A percentile compares a stretch with the other conserved stretches of the same genome.
Evolutionary conservation across 2,329 filamentous ascomycete species (phyloP).

Genomic region (Aplosporella prunicola): DNA sequence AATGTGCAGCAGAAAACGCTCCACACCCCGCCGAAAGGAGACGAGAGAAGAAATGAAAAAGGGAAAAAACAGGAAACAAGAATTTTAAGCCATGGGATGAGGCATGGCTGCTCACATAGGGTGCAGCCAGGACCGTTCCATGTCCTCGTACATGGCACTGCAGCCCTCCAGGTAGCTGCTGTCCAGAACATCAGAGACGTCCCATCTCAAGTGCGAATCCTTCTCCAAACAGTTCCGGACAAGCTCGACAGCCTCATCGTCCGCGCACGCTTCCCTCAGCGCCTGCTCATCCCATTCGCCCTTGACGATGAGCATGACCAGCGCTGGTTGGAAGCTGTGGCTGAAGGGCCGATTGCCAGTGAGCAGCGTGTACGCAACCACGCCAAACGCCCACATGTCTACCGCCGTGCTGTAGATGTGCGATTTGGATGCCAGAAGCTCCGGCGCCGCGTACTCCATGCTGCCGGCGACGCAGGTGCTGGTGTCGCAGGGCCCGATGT

Average conservation of each 20-base stretch:
- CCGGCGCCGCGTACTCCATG: constrained; percentile 46
- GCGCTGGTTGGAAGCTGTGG: constrained; percentile 48
- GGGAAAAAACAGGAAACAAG: no score
- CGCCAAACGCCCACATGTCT: constrained; percentile 59
- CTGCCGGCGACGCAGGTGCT: constrained; percentile 52
- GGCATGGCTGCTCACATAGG: constrained; percentile 5
- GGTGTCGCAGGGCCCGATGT: constrained; percentile 46
- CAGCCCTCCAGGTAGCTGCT: constrained; percentile 44
- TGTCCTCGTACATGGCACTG: constrained; percentile 13
- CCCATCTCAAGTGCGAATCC: constrained; percentile 47
- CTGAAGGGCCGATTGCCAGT: constrained; percentile 55
- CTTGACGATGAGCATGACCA: constrained; percentile 49
- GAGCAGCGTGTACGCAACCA: constrained; percentile 51
- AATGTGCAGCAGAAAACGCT: no score
- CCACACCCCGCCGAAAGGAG: no score
- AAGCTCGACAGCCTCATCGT: constrained; percentile 44
- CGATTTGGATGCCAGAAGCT: constrained; percentile 31
- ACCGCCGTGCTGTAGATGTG: constrained; percentile 44
- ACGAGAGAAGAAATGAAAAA: background rate
- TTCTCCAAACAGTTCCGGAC: constrained; percentile 51
- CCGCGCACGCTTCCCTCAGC: constrained; percentile 36
- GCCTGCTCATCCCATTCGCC: constrained; percentile 49
- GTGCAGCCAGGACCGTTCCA: constrained; percentile 2
- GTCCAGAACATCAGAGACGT: constrained; percentile 45
- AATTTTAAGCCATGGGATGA: no score